Conservation (phyloP, 2,329 filamentous ascomycete species). For the Simplicillium sp. region DNA sequence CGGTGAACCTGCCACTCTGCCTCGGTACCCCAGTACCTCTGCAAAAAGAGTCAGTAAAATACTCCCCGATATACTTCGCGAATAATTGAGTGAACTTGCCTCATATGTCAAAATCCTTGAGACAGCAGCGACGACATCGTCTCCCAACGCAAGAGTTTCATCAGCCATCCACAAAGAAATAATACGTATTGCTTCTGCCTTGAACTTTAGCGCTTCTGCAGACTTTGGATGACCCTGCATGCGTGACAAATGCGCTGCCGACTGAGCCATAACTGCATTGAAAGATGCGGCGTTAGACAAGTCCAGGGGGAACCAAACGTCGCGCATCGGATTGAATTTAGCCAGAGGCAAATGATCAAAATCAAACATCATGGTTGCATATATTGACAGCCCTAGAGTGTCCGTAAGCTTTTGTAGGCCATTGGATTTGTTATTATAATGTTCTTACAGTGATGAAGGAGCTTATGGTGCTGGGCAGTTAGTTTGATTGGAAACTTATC, state of each 20-base stretch:
- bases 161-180: slow-evolving; percentile 21
- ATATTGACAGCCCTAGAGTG: slow-evolving; percentile 16
- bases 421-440: no score
- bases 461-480: slow-evolving; percentile 22
- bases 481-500: slow-evolving; percentile 24
- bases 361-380: slow-evolving; percentile 23
- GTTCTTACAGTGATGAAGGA: slow-evolving; percentile 24
- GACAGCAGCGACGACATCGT: slow-evolving; percentile 13
- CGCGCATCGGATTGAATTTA: slow-evolving; percentile 26
- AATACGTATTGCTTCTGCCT: slow-evolving; percentile 23
- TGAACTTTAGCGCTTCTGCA: slow-evolving; percentile 18
- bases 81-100: not conserved
- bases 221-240: slow-evolving; percentile 18
- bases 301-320: slow-evolving; percentile 29
- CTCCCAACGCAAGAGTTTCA: slow-evolving; percentile 16
- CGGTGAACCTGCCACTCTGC: slow-evolving; percentile 3
- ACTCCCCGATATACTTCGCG: no score
- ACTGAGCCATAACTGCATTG: slow-evolving; percentile 29
- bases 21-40: slow-evolving; percentile 3
- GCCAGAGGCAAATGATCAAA: slow-evolving; percentile 9
- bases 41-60: not conserved
- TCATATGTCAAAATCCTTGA: slow-evolving; percentile 3
- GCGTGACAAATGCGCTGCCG: slow-evolving; percentile 25
- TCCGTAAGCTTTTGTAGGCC: not conserved
- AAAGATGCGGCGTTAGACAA: slow-evolving; percentile 30